phyloP scores from a whole-genome alignment of 192 early-diverging fungal genomes.

The Podila minutissima region DNA sequence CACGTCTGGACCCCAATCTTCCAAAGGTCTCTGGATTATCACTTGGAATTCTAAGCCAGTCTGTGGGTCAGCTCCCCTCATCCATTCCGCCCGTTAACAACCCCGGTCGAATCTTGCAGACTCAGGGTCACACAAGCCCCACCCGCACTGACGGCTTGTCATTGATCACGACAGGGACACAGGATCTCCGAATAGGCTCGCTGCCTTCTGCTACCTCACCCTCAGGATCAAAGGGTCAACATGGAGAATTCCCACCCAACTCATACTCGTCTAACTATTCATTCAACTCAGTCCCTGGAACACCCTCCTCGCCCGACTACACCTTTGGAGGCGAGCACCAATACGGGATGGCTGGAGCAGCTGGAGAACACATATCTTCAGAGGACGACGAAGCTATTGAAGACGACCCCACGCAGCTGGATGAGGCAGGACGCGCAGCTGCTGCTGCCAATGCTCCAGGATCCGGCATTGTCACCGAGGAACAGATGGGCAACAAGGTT shows the following conservation, averaged over 20 bases:
- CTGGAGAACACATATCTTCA: slow-evolving; percentile 16
- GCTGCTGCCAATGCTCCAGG: slow-evolving; percentile 47
- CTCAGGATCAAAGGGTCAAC: background rate
- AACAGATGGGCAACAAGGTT: slow-evolving; percentile 58
- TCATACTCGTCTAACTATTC: slow-evolving; percentile 44
- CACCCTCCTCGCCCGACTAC: slow-evolving; percentile 39
- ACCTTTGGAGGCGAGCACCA: slow-evolving; percentile 31
- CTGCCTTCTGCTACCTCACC: slow-evolving; percentile 7
- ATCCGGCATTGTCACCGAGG: slow-evolving; percentile 43
- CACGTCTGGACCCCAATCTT: slow-evolving; percentile 5
- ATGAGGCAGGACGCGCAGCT: slow-evolving; percentile 32
- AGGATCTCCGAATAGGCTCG: slow-evolving; percentile 17
- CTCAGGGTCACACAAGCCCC: background rate
- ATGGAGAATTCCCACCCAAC: slow-evolving; percentile 11
- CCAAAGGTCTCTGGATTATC: slow-evolving; percentile 29
- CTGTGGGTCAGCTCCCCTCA: slow-evolving; percentile 24
- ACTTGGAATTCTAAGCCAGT: slow-evolving; percentile 26
- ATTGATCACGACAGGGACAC: slow-evolving; percentile 25
- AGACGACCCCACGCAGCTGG: slow-evolving; percentile 28
- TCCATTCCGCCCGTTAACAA: background rate
- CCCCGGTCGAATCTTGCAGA: slow-evolving; percentile 2
- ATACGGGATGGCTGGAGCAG: slow-evolving; percentile 1
- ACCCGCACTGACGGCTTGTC: slow-evolving; percentile 14
- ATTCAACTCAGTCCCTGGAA: slow-evolving; percentile 21
- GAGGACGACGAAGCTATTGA: slow-evolving; percentile 37